Evolutionary conservation across 495 filamentous ascomycete species (phyloP).

Genomic region (Podospora fimiseda): DNA sequence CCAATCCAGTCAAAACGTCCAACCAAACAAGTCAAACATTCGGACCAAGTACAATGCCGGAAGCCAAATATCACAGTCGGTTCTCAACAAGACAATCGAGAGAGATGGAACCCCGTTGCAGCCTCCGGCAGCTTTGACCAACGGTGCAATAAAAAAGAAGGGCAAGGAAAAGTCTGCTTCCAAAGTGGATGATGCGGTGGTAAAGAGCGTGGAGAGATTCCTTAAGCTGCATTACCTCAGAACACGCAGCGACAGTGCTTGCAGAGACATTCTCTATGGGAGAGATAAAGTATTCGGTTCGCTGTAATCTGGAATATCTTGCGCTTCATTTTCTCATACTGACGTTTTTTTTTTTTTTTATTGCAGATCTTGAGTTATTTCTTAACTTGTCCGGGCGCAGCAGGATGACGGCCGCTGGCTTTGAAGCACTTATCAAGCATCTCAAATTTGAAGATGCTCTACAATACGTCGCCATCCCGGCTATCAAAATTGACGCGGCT

Average conservation of each 20-base stretch:
- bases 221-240: slow-evolving; percentile 26
- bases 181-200: slow-evolving; percentile 8
- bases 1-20: too few relatives aligned
- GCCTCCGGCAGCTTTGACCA: too few relatives aligned
- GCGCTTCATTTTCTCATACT: too few relatives aligned
- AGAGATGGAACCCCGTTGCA: too few relatives aligned
- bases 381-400: slow-evolving; percentile 22
- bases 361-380: slow-evolving; percentile 11
- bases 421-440: slow-evolving; percentile 15
- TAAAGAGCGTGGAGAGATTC: slow-evolving; percentile 13
- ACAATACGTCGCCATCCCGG: slow-evolving; percentile 28
- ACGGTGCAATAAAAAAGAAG: too few relatives aligned
- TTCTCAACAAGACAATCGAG: too few relatives aligned
- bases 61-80: too few relatives aligned
- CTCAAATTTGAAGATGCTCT: slow-evolving; percentile 29
- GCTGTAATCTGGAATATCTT: too few relatives aligned
- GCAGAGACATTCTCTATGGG: slow-evolving; percentile 21
- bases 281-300: slow-evolving; percentile 1
- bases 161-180: too few relatives aligned
- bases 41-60: too few relatives aligned
- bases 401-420: slow-evolving; percentile 14
- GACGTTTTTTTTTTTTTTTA: too few relatives aligned
- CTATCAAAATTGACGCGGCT: not conserved
- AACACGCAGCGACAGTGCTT: slow-evolving; percentile 15
- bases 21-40: too few relatives aligned